Evolutionary conservation across 192 early-diverging fungal genomes (phyloP), one percentile per base, ranked within the genome.

Genomic region (Linnemannia elongata): DNA sequence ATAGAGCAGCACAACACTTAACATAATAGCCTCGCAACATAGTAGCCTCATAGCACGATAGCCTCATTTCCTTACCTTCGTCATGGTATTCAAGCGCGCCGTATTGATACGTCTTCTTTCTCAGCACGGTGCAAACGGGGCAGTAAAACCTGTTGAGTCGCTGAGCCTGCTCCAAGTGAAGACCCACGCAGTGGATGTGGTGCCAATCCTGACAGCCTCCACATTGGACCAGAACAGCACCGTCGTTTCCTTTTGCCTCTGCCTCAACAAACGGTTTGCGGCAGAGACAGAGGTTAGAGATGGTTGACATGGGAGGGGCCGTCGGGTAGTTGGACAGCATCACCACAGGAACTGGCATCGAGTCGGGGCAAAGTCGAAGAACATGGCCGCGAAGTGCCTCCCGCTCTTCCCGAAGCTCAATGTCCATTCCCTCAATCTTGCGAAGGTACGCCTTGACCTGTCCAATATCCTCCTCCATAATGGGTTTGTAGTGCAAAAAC

Each of bases 171-270:
- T 76, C 83, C 18, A 85, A 76, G 27, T 84, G 75, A 39, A 94
- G 73, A 18, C 89, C 87, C n/a, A 95, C 81, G 75, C 95, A 96
- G 12, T 75, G 69, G 20, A 85, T 80, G 71, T 96, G 95, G 79
- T 93, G 93, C 95, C 93, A 93, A 55, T 94, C 95, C 13, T 89
- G 83, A 75, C 95, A 96, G 12, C 82, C 42, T 68, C 92, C 93
- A 72, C 95, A 96, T 74, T 95, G 90, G 7, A 93, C 83, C 92
- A 94, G 92, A 74, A 89, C 72, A 17, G 83, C 91, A 22, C 75
- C 70, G n/a, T 90, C 89, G 8, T 33, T 30, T 15, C 8, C 22
- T 20, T 24, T 69, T 55, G 39, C 35, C 27, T 81, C 57, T 36
- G 30, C 27, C 35, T 24, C 55, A 1, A 36, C 49, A 18, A 30